Base-by-base conservation (phyloP, 768 basidiomycete species). In the Boletus sp. region DNA sequence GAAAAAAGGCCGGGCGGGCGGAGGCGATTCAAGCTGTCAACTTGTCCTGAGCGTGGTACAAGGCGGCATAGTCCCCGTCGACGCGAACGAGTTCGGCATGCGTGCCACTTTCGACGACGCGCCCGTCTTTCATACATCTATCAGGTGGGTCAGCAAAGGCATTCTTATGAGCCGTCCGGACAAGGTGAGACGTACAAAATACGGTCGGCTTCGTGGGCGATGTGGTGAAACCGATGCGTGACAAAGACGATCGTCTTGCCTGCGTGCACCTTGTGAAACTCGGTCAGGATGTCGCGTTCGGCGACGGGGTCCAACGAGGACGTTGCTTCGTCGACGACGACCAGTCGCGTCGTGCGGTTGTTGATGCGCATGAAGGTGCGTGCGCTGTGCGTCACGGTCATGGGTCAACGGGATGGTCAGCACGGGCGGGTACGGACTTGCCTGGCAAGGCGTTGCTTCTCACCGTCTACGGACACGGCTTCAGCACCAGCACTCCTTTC, bases 261-360 rank as follows among this genome's bases (percentile, higher is more conserved):
- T 12, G 69, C 63, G 5, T 79, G 73, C 29, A 65, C 59, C 1
- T 64, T 60, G 4, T 72, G 68, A 35, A 85, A 65, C 10, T 70
- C 68, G 15, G 74, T 60, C 51, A 84, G 76, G 11, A 86, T 70
- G 1, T 76, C 69, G 14, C 73, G 75, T 64, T 87, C 86, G 0
- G 76, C 79, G 44, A 79, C 68, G 9, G 86, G 77, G 51, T 86
- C 85, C 40, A 85, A 60, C 3, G 81, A 77, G 0, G 83, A 82
- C 39, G 77, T 83, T 0, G 84, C 83, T 63, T 86, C 84, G 57
- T 87, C 85, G 3, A 81, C 76, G 4, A 81, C 75, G 17, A 85
- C 69, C 11, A 85, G 77, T 62, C 24, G 42, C 24, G 24, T 24
- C 24, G 24, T 24, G 24, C 24, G 24, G 11, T 33, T 24, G 24